Evolutionary conservation across 208 protist species (phyloP), one percentile per base, ranked within the genome.

Genomic region (Leishmania braziliensis): DNA sequence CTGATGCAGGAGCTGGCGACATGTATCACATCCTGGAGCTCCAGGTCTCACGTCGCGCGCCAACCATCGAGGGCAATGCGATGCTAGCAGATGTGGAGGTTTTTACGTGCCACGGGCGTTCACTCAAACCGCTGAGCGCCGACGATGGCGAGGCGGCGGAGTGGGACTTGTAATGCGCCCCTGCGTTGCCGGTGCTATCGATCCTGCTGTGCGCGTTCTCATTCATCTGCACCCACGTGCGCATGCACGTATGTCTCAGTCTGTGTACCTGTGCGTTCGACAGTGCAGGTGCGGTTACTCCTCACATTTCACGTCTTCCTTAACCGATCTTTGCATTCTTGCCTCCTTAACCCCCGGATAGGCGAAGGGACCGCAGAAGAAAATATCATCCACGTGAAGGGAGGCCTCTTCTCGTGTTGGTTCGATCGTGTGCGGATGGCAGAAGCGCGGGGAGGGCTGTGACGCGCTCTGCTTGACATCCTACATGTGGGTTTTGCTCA

Each of bases 1-100:
- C 46, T 33, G 89, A 87, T 68, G 78, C 62, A 26, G 81, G 81
- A 14, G 83, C 78, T 29, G 84, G 86, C 0, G 86, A 87, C 43
- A 66, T 80, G n/a, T 87, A 84, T 63, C 78, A 85, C 70, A 69
- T 91, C n/a, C 10, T 53, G 1, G 74, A 77, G 74, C 54, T 77
- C 18, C 74, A 63, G 12, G 53, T 77, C 20, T 58, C 74, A 50
- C 54, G 39, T 18, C 56, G 39, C 54, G 20, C 12, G 29, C 60
- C 33, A 33, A 62, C 54, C 5, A 29, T 14, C 50, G 65, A 26
- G 43, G 50, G 71, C 29, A 33, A 62, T n/a, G 70, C 56, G 60
- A 23, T 50, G 4, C 23, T 46, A 12, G n/a, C 23, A 39, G 82
- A 75, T 29, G 56, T 70, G 69, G 23, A 62, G 46, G 62, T 82